These are phyloP conservation scores for Debaryomyces maramus DNA, from an alignment of 805 yeast species.

Conservation along the genomic window DNA sequence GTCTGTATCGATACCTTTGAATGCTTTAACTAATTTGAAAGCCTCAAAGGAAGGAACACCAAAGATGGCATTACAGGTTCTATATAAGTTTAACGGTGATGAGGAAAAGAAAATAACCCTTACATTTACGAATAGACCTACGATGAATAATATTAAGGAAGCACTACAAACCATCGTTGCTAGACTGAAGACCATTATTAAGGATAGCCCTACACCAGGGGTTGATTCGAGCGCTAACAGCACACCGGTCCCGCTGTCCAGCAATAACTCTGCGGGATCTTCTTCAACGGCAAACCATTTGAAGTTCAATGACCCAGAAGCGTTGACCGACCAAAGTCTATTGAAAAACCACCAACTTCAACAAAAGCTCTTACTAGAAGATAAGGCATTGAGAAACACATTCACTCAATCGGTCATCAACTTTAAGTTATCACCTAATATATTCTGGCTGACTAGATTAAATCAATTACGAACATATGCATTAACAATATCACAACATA, in stretches of 20 bases:
- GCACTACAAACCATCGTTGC: slow-evolving; percentile 68
- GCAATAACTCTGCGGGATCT: slow-evolving; percentile 3
- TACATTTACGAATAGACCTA: slow-evolving; percentile 67
- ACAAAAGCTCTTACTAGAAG: slow-evolving; percentile 69
- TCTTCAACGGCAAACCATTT: slow-evolving; percentile 13
- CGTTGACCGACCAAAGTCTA: slow-evolving; percentile 46
- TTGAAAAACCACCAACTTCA: slow-evolving; percentile 75
- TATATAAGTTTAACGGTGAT: slow-evolving; percentile 41
- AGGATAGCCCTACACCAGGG: slow-evolving; percentile 30
- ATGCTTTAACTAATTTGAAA: slow-evolving; percentile 48
- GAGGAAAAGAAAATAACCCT: slow-evolving; percentile 41
- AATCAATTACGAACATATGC: slow-evolving; percentile 84
- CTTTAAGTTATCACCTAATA: slow-evolving; percentile 70
- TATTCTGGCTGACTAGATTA: slow-evolving; percentile 84
- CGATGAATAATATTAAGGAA: slow-evolving; percentile 73
- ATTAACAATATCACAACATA: slow-evolving; percentile 75
- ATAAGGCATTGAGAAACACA: slow-evolving; percentile 64
- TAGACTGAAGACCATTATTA: slow-evolving; percentile 56
- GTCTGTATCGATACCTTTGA: slow-evolving; percentile 34
- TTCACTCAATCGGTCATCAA: slow-evolving; percentile 88
- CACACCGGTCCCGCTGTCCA: slow-evolving; percentile 7
- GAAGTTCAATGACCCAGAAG: slow-evolving; percentile 22
- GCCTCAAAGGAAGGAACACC: slow-evolving; percentile 69
- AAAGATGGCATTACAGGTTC: slow-evolving; percentile 63
- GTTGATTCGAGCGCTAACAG: slow-evolving; percentile 4